Evolutionary conservation across 345 rosid species (phyloP).

Genomic region (Camelina laxa): DNA sequence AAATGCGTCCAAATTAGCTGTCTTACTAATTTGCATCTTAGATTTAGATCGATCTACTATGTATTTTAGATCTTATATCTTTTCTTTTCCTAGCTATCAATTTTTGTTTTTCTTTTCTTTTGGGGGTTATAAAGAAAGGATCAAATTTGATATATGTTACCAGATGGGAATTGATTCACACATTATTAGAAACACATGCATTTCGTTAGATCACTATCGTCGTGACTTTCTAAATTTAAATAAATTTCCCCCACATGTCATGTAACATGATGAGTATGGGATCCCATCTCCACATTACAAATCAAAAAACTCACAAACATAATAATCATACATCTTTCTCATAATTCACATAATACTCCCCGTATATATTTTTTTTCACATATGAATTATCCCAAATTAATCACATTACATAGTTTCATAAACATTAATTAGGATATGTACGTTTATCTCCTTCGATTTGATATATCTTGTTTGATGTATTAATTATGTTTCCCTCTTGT

Average conservation of each 20-base stretch:
- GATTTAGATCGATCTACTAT: conserved; percentile 38
- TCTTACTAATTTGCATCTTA: conserved; percentile 35
- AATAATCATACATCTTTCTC: neutral
- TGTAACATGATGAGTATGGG: conserved; percentile 64
- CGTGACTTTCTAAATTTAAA: conserved; percentile 37
- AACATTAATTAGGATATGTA: neutral
- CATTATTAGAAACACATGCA: conserved; percentile 56
- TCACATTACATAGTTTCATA: neutral
- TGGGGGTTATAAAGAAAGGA: conserved; percentile 31
- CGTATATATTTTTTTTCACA: neutral
- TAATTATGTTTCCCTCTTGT: conserved; percentile 47
- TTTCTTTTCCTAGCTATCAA: neutral
- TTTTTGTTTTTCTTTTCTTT: neutral
- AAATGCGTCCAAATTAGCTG: conserved; percentile 40
- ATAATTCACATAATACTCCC: conserved; percentile 1
- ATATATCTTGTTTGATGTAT: conserved; percentile 14
- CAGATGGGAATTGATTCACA: conserved; percentile 46
- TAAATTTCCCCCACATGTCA: conserved; percentile 51
- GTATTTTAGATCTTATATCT: conserved; percentile 4
- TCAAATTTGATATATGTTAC: conserved; percentile 48
- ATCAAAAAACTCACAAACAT: neutral
- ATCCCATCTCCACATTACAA: conserved; percentile 46
- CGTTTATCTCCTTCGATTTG: conserved; percentile 11
- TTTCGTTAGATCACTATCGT: conserved; percentile 38
- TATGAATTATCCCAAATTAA: neutral